Conservation (phyloP, 2,329 filamentous ascomycete genomes). For the Aspergillus pseudoviridinutans region DNA sequence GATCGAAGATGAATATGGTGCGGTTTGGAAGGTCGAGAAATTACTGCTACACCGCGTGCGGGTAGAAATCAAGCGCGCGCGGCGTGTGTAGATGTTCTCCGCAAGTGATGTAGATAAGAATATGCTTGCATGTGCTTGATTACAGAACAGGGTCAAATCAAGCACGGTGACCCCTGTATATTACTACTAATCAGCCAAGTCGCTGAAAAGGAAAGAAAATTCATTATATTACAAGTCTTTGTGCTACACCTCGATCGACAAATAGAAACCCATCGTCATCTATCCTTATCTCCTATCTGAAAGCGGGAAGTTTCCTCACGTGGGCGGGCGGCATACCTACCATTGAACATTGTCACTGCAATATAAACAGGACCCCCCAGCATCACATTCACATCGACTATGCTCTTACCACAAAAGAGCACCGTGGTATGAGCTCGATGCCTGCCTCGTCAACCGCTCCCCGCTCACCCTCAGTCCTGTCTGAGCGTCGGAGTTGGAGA, state of each 20-base stretch:
- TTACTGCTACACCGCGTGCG: not conserved
- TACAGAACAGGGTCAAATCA: not conserved
- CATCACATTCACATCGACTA: slow-evolving; percentile 19
- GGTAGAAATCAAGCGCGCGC: not conserved
- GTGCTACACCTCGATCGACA: not conserved
- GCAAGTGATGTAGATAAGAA: not conserved
- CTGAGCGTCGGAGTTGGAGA: slow-evolving; percentile 32
- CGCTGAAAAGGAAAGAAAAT: not conserved
- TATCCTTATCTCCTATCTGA: not conserved
- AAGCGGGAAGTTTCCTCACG: slow-evolving; percentile 1
- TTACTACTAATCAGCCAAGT: not conserved
- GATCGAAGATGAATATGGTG: not conserved
- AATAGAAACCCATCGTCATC: not conserved
- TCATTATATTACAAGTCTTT: not conserved
- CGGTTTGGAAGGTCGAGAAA: not conserved
- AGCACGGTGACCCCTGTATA: not conserved
- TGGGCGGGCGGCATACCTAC: slow-evolving; percentile 13
- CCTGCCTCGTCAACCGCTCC: slow-evolving; percentile 30
- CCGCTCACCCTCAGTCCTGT: slow-evolving; percentile 26
- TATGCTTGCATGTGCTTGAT: not conserved
- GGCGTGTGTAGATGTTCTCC: not conserved
- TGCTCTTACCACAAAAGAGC: slow-evolving; percentile 21
- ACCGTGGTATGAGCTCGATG: slow-evolving; percentile 42
- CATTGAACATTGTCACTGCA: slow-evolving; percentile 3
- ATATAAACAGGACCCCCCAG: not conserved